Evolutionary conservation across 2,329 filamentous ascomycete species (phyloP).

Genomic region (Neopestalotiopsis sp.): DNA sequence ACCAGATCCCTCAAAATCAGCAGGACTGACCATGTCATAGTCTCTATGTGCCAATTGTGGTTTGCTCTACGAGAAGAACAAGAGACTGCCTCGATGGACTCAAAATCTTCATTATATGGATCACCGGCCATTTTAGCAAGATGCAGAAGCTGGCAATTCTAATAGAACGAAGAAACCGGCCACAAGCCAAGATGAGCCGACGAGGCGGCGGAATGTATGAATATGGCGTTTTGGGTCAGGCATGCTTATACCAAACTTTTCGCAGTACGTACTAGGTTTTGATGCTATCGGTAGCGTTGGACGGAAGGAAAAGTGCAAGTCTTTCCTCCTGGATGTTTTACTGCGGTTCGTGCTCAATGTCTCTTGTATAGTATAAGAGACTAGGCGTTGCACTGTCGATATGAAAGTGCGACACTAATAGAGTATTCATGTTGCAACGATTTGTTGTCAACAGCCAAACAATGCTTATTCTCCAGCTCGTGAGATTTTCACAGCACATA

Average conservation of each 20-base stretch:
- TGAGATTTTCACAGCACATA: too few relatives aligned
- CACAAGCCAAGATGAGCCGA: not conserved
- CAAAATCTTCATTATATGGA: conserved; percentile 66
- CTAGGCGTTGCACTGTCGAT: not conserved
- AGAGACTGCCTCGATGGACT: conserved; percentile 79
- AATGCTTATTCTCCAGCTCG: not conserved
- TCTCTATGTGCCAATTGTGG: conserved; percentile 94
- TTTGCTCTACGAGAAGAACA: conserved; percentile 85
- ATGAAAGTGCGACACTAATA: not conserved
- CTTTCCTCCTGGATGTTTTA: not conserved
- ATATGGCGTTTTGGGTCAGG: conserved; percentile 20
- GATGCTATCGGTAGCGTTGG: not conserved
- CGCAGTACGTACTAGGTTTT: not conserved
- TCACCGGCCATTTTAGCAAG: conserved; percentile 30
- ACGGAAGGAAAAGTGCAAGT: not conserved
- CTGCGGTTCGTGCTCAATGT: not conserved
- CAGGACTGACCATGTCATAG: conserved; percentile 46
- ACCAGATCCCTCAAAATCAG: not conserved
- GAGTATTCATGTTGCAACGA: not conserved
- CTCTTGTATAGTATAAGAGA: not conserved
- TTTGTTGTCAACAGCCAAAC: not conserved
- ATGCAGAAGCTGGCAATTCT: not conserved
- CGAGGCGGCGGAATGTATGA: conserved; percentile 17
- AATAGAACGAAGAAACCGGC: conserved; percentile 1
- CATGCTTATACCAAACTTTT: conserved; percentile 14